These are phyloP conservation scores for Aspergillus fijiensis DNA, from an alignment of 2,329 filamentous ascomycete genomes.

Conservation along the genomic window DNA sequence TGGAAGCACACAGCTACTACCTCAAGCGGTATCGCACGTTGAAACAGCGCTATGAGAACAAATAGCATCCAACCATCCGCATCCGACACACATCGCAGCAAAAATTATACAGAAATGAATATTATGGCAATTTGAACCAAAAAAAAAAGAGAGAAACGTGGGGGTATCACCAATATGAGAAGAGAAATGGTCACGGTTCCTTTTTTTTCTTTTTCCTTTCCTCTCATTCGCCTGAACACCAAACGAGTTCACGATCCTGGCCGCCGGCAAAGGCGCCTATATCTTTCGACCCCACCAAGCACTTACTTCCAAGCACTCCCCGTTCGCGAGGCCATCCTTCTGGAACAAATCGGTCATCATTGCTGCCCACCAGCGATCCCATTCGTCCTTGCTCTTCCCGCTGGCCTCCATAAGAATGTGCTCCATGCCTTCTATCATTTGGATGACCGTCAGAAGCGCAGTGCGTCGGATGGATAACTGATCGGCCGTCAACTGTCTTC, in stretches of 20 bases:
- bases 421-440: slow-evolving; percentile 82
- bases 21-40: slow-evolving; percentile 86
- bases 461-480: slow-evolving; percentile 75
- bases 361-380: slow-evolving; percentile 83
- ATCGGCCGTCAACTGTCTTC: slow-evolving; percentile 60
- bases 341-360: slow-evolving; percentile 83
- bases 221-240: slow-evolving; percentile 31
- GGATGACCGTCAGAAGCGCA: slow-evolving; percentile 76
- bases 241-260: slow-evolving; percentile 18
- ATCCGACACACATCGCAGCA: slow-evolving; percentile 4
- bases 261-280: slow-evolving; percentile 26
- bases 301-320: slow-evolving; percentile 75
- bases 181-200: slow-evolving; percentile 31
- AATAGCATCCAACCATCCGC: slow-evolving; percentile 23
- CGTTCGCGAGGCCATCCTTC: slow-evolving; percentile 74
- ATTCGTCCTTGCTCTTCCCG: slow-evolving; percentile 86
- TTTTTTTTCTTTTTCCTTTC: slow-evolving; percentile 24
- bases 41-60: slow-evolving; percentile 70
- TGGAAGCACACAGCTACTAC: slow-evolving; percentile 66
- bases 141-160: slow-evolving; percentile 22
- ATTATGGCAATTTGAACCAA: slow-evolving; percentile 22
- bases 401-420: slow-evolving; percentile 77
- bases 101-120: slow-evolving; percentile 14
- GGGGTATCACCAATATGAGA: slow-evolving; percentile 43
- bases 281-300: slow-evolving; percentile 64